Evolutionary conservation across 441 rosid genomes (phyloP), one percentile per base, ranked within the genome.

Genomic region (Populus trichocarpa): DNA sequence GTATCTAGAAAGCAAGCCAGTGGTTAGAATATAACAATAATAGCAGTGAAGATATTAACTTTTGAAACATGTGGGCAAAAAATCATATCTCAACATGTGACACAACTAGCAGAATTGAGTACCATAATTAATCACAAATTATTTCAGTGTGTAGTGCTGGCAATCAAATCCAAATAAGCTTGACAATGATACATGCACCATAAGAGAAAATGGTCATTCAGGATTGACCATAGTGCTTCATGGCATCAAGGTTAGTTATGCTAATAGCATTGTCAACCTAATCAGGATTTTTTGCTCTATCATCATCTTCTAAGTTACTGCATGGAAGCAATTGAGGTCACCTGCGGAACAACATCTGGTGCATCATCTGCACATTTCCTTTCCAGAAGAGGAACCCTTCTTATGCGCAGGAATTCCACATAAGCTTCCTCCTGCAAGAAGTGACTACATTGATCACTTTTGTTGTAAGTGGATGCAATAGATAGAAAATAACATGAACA

Each of bases 381-480:
- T 87, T 90, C 90, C 81, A 87, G 89, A 77, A 88, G 92, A 78
- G 88, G 89, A 82, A 92, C 92, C 83, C 96, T 85, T 81, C 89
- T 89, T 82, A 84, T 81, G 46, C 83, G 87, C 85, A 96, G 86
- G 85, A 89, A 94, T 84, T 88, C 93, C 53, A 92, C 93, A 87
- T 94, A 96, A 10, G 90, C 96, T 88, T 89, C 95, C 86, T 94
- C 99, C 99, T 96, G 86, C 66, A 86, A 30, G 76, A 67, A 70
- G 61, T 22, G 72, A 22, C 20, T 65, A 53, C 68, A 79, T 71
- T 67, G 26, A 77, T 73, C 33, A n/a, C 46, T 36, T 61, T 70
- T 61, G 57, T 72, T 40, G 38, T 25, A 67, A 32, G 26, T 57
- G 53, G 73, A 18, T 66, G 12, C 46, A 75, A 10, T 9, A 36